These are phyloP conservation scores for Colletotrichum lentis DNA, from an alignment of 2,329 filamentous ascomycete genomes.

Conservation along the genomic window DNA sequence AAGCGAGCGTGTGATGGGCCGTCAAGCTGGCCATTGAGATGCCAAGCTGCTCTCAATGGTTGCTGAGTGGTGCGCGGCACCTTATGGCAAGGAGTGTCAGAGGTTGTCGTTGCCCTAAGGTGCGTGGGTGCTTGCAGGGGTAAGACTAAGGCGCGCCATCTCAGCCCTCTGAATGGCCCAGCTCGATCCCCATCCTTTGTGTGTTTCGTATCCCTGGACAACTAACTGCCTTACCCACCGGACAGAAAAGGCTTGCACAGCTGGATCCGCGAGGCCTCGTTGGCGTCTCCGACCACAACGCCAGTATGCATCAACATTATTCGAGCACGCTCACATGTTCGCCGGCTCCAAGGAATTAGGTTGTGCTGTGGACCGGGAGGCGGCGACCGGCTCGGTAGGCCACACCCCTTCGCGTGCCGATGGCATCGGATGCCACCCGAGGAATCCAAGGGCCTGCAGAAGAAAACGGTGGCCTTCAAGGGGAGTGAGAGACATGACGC, in stretches of 20 bases:
- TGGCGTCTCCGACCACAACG: slow-evolving; percentile 26
- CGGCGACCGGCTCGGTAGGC: background rate
- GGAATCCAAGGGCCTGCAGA: slow-evolving; percentile 31
- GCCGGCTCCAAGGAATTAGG: slow-evolving; percentile 31
- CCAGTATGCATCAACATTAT: slow-evolving; percentile 35
- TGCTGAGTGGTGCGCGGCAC: slow-evolving; percentile 29
- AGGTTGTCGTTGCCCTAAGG: slow-evolving; percentile 24
- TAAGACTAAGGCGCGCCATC: slow-evolving; percentile 14
- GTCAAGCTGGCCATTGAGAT: slow-evolving; percentile 23
- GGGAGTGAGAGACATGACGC: slow-evolving; percentile 13
- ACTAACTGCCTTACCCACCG: slow-evolving; percentile 28
- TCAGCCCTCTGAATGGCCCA: slow-evolving; percentile 28
- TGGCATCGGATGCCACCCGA: slow-evolving; percentile 12
- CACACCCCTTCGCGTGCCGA: slow-evolving; percentile 28
- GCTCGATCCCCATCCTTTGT: slow-evolving; percentile 33
- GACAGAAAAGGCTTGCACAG: slow-evolving; percentile 11
- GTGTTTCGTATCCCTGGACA: slow-evolving; percentile 37
- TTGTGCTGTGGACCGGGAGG: slow-evolving; percentile 12
- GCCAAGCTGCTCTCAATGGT: slow-evolving; percentile 19
- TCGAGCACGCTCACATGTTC: slow-evolving; percentile 34
- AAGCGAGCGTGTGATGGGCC: slow-evolving; percentile 12
- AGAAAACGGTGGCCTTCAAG: slow-evolving; percentile 7
- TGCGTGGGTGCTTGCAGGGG: slow-evolving; percentile 18
- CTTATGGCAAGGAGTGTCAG: slow-evolving; percentile 10
- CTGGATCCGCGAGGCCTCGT: slow-evolving; percentile 20